Percentiles rank a stretch among this genome's conserved stretches.
Evolutionary conservation across 208 protist genomes (phyloP).

Genomic region (Trypanosoma mega): DNA sequence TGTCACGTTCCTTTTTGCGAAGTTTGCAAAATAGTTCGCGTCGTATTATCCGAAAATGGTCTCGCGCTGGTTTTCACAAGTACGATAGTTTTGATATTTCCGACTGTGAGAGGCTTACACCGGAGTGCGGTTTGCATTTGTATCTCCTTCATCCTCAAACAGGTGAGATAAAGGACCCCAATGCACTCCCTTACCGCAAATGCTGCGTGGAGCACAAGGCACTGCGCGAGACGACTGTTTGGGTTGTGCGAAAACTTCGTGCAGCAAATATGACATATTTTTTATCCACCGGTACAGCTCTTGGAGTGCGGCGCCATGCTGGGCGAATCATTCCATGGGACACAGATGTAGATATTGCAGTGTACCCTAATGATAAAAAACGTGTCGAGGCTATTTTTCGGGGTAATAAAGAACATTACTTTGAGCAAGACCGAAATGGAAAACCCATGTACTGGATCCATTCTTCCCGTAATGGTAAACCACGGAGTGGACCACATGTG

Average conservation of each 20-base stretch:
- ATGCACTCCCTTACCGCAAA: slow-evolving; percentile 21
- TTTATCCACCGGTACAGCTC: slow-evolving; percentile 26
- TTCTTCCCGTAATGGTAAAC: slow-evolving; percentile 13
- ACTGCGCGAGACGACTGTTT: slow-evolving; percentile 20
- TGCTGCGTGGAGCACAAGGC: slow-evolving; percentile 37
- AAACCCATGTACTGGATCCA: slow-evolving; percentile 36
- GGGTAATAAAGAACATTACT: slow-evolving; percentile 24
- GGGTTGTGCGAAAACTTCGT: slow-evolving; percentile 16
- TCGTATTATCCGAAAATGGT: slow-evolving; percentile 22
- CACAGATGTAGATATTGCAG: slow-evolving; percentile 35
- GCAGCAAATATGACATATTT: slow-evolving; percentile 29
- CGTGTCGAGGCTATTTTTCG: slow-evolving; percentile 13
- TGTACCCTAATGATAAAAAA: slow-evolving; percentile 20
- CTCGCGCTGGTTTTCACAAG: neutral
- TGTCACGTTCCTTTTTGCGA: slow-evolving; percentile 16
- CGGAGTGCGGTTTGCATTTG: slow-evolving; percentile 22
- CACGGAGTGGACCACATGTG: slow-evolving; percentile 23
- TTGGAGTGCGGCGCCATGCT: slow-evolving; percentile 20
- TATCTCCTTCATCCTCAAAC: slow-evolving; percentile 12
- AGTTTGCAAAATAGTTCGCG: slow-evolving; percentile 20
- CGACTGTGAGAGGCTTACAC: slow-evolving; percentile 18
- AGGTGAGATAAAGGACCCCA: slow-evolving; percentile 8
- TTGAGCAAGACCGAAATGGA: slow-evolving; percentile 20
- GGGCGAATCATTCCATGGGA: slow-evolving; percentile 41
- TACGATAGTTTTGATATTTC: slow-evolving; percentile 19